A percentile compares a stretch with the other conserved stretches of the same genome.
These are phyloP conservation scores for Dichotomopilus funicola DNA, from an alignment of 2,329 filamentous ascomycete genomes.

Conservation along the genomic window DNA sequence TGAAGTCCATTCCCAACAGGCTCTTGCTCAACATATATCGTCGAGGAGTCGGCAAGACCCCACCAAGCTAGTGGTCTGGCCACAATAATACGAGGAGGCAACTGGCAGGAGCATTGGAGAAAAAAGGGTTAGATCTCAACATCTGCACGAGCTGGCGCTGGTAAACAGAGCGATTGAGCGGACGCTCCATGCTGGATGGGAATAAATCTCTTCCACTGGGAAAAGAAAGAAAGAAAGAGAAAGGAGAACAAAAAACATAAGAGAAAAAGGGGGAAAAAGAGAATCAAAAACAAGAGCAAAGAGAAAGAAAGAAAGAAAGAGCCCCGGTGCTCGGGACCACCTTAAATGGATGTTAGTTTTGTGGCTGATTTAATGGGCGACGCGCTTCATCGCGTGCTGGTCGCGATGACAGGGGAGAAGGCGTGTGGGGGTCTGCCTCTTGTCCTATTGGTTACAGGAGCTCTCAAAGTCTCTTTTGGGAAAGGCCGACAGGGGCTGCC, in stretches of 20 bases:
- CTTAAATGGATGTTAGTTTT: slow-evolving; percentile 12
- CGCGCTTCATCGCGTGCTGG: slow-evolving; percentile 3
- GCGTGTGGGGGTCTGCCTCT: too few relatives aligned
- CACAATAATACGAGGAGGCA: not conserved
- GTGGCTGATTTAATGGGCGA: slow-evolving; percentile 5
- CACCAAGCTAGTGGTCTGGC: not conserved
- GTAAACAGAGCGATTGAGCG: not conserved
- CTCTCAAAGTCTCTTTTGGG: not conserved
- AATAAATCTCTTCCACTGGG: not conserved
- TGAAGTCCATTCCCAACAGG: too few relatives aligned
- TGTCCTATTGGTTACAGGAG: not conserved
- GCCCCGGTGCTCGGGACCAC: not conserved
- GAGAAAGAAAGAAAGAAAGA: slow-evolving; percentile 28
- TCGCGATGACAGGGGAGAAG: slow-evolving; percentile 5
- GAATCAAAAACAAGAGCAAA: slow-evolving; percentile 24
- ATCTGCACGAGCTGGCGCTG: not conserved
- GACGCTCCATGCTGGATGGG: not conserved
- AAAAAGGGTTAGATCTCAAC: not conserved
- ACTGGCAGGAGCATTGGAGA: not conserved
- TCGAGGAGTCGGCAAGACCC: too few relatives aligned
- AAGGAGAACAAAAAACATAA: slow-evolving; percentile 24
- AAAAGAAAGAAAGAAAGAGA: slow-evolving; percentile 25
- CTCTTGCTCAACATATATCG: too few relatives aligned
- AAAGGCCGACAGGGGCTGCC: not conserved
- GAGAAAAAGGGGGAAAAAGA: slow-evolving; percentile 24